Base-by-base conservation (phyloP, 2,329 filamentous ascomycete genomes). In the Fusarium aywerte region DNA sequence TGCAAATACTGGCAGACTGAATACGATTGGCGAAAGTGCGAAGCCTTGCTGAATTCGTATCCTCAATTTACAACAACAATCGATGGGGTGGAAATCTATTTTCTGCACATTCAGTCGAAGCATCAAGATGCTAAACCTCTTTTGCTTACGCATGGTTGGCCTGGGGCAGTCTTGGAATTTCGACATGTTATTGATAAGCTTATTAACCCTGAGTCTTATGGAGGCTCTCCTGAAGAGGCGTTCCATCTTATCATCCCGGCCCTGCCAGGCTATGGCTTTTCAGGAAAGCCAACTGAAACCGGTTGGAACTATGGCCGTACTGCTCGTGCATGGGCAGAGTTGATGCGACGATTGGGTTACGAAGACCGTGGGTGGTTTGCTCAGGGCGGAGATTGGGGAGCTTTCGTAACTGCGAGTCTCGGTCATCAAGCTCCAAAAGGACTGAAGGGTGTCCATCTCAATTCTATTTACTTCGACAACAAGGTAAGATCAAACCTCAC, bases 351-450 rank as follows among this genome's bases (percentile, higher is more conserved):
- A 2, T 23, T 62, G 23, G 9, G 42, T 1, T 60, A 62, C 8
- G 20, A 15, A 27, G 55, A 54, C 1, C 10, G 18, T 13, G 47
- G 20, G 21, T 62, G 59, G 59, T 31, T 27, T 1, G 59, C 59
- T n/a, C 59, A 62, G 43, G 59, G 59, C 6, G 59, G 59, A 0
- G 59, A 62, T 23, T 62, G 59, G 59, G 59, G 59, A 36, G 59
- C 55, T 31, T 45, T 54, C 4, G 59, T 62, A 5, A 31, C 29
- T 4, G 59, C 42, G 0, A 38, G 42, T 7, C 29, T 62, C 8
- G 59, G 59, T 0, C n/a, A 60, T 9, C 55, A 62, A 54, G 48
- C 23, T 23, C 59, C 59, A 1, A 44, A 49, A 18, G 59, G 59
- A 9, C 16, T 62, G 3, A 62, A 31, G n/a, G n/a, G 55, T 16